Base-by-base conservation (phyloP, 768 basidiomycete genomes). In the Boletus reticulatus region DNA sequence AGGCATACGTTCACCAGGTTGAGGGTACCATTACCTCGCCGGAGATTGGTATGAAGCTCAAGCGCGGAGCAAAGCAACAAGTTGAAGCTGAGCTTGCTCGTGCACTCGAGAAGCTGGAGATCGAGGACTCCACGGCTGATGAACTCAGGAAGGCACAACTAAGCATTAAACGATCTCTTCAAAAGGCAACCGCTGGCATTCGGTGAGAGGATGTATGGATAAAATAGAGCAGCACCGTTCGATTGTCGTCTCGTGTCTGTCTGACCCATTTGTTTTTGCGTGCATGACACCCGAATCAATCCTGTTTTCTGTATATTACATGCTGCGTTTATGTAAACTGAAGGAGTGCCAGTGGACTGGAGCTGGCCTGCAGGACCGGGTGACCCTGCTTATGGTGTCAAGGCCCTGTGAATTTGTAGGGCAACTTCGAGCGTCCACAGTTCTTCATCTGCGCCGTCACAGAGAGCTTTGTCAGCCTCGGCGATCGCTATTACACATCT, bases 31-130 rank as follows among this genome's bases (percentile, higher is more conserved):
- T 98, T 78, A 93, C 94, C 51, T 92, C 90, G 24, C 94, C 94
- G 48, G 95, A 97, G 75, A 92, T 97, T 65, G 91, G 92, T 69
- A 91, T 95, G 88, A 98, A 98, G 80, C 89, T 98, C 76, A 98
- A 98, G 85, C 89, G 96, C 58, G 94, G 94, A 68, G 92, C 94
- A 51, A 94, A 94, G 79, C 73, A 80, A 34, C 92, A 95, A 73
- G 92, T 99, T 63, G 97, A 99, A 82, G 82, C 89, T 60, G 97
- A 98, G 80, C 93, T 99, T 60, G 95, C 97, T 50, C 92, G 94
- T 70, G 95, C 97, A 31, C 84, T 98, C 47, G 97, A 98, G 86
- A 94, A 94, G 80, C 82, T 99, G 72, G 97, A 98, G 83, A 91
- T 97, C 59, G 96, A 97, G 79, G 92, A 96, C 56, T 91, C 92